A percentile compares a stretch with the other conserved stretches of the same genome.
These are phyloP conservation scores for Oryza meyeriana DNA, from an alignment of 176 grass and related monocot species.

Conservation along the genomic window DNA sequence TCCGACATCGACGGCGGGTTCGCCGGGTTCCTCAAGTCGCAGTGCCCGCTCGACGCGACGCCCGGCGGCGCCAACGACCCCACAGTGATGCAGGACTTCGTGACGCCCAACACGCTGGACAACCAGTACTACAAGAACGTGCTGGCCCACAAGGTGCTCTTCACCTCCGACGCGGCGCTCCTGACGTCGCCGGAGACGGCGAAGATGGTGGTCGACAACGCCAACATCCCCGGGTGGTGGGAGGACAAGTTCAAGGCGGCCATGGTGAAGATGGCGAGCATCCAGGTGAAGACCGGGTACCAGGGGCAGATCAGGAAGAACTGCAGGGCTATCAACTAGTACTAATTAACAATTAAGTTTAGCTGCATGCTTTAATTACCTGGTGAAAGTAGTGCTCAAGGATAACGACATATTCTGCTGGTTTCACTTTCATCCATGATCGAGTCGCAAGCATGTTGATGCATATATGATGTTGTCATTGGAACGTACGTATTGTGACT, in stretches of 20 bases:
- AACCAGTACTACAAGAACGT: constrained; percentile 46
- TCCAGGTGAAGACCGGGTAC: constrained; percentile 27
- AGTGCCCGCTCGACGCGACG: background rate
- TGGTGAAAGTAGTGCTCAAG: background rate
- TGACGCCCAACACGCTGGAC: constrained; percentile 26
- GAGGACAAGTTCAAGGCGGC: constrained; percentile 29
- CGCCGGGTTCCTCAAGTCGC: background rate
- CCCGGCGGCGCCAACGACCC: background rate
- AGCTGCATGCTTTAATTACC: background rate
- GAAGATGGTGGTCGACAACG: constrained; percentile 16
- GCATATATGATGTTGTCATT: background rate
- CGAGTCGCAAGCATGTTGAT: background rate
- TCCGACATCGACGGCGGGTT: background rate
- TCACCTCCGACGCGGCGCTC: constrained; percentile 46
- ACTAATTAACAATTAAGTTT: background rate
- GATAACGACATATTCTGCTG: background rate
- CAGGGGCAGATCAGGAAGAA: constrained; percentile 43
- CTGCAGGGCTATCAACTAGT: constrained; percentile 36
- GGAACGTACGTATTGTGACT: background rate
- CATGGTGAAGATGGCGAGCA: constrained; percentile 46
- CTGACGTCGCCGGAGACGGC: constrained; percentile 18
- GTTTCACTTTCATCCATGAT: background rate
- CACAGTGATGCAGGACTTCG: constrained; percentile 25
- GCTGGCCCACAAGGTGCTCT: constrained; percentile 8
- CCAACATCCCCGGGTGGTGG: constrained; percentile 18